Percentiles rank a stretch among this genome's conserved stretches.
Conservation (phyloP, 1,284 basidiomycete genomes). For the Trametes hirsuta region DNA sequence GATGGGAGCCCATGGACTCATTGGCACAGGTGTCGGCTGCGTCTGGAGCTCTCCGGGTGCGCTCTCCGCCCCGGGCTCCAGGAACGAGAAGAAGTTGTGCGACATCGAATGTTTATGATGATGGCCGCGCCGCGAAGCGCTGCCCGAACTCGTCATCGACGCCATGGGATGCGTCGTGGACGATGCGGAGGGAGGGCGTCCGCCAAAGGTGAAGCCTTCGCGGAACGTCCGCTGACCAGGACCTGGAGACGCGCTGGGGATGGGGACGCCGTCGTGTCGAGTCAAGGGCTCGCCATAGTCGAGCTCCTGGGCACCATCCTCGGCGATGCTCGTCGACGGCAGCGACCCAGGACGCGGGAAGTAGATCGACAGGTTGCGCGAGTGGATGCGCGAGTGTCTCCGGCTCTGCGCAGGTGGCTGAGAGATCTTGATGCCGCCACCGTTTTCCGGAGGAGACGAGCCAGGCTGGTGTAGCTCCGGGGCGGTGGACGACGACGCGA, state of each 20-base stretch:
- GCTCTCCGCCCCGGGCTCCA: constrained; percentile 38
- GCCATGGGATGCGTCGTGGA: constrained; percentile 29
- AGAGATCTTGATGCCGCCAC: constrained; percentile 15
- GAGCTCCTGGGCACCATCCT: constrained; percentile 64
- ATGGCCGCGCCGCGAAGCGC: constrained; percentile 68
- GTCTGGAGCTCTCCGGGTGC: constrained; percentile 43
- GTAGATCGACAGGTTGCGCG: constrained; percentile 88
- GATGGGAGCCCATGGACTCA: constrained; percentile 57
- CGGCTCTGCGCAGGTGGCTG: constrained; percentile 41
- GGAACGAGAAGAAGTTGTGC: constrained; percentile 85
- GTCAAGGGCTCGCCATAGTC: constrained; percentile 43
- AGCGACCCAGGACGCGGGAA: constrained; percentile 82
- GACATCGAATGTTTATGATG: constrained; percentile 94
- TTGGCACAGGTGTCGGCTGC: constrained; percentile 51
- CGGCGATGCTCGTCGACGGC: constrained; percentile 62
- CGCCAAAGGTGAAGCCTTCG: constrained; percentile 71
- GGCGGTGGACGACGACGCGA: constrained; percentile 27
- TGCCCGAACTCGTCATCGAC: constrained; percentile 33
- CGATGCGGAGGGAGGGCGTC: constrained; percentile 35
- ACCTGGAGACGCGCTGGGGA: constrained; percentile 47
- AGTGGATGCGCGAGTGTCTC: constrained; percentile 79
- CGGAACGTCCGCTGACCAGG: constrained; percentile 43
- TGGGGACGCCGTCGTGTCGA: constrained; percentile 50
- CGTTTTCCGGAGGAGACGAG: constrained; percentile 18
- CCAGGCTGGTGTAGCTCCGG: constrained; percentile 25